Conservation (phyloP, 1,284 basidiomycete genomes). For the Fomes fomentarius region DNA sequence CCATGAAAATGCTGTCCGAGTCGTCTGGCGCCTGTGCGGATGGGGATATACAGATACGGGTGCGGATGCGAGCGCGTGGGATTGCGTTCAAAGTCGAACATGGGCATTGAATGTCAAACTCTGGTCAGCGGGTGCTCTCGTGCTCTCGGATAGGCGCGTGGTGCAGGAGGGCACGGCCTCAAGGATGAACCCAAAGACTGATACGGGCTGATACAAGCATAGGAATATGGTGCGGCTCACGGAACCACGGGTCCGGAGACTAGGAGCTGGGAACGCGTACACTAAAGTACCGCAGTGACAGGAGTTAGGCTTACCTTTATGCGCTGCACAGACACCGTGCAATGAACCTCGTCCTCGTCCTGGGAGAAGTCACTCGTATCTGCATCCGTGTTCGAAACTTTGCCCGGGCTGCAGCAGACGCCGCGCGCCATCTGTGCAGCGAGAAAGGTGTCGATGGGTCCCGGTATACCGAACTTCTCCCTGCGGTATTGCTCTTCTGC, state of each 20-base stretch:
- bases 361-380: neutral
- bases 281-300: too few relatives aligned
- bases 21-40: slow-evolving; percentile 17
- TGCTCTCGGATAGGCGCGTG: too few relatives aligned
- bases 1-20: slow-evolving; percentile 15
- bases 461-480: slow-evolving; percentile 13
- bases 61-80: too few relatives aligned
- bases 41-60: too few relatives aligned
- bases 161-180: too few relatives aligned
- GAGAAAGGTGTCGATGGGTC: slow-evolving; percentile 25
- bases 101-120: too few relatives aligned
- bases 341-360: slow-evolving; percentile 18
- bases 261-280: too few relatives aligned
- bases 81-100: too few relatives aligned
- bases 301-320: slow-evolving; percentile 24
- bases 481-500: slow-evolving; percentile 12
- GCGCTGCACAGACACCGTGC: slow-evolving; percentile 18
- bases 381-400: neutral
- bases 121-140: too few relatives aligned
- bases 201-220: too few relatives aligned
- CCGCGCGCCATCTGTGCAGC: slow-evolving; percentile 9
- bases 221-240: neutral
- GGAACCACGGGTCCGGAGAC: too few relatives aligned
- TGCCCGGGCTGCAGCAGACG: neutral
- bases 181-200: too few relatives aligned